Evolutionary conservation across 208 protist species (phyloP), one percentile per base, ranked within the genome.

Genomic region (Endotrypanum monterogeii): DNA sequence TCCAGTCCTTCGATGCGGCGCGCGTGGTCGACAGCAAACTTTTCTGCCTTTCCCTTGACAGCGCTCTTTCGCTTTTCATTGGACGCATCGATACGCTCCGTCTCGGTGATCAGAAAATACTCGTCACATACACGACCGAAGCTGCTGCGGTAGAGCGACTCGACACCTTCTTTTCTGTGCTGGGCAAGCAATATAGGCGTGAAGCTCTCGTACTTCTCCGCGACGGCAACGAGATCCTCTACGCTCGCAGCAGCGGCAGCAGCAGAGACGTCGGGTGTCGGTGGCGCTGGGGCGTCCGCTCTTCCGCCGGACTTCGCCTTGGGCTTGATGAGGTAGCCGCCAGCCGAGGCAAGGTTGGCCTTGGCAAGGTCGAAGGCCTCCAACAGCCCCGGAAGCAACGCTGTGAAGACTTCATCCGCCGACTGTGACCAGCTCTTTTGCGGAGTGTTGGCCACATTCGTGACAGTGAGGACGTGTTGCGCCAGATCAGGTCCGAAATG

Each of bases 41-140:
- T 97, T 37, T 98, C 96, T 39, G 97, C 73, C 73, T 99, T 99
- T 16, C 89, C 93, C 60, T 93, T 62, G 14, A 87, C 94, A 18
- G 79, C 78, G 3, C 73, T 89, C 50, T 95, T 89, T 50, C 96
- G 80, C 78, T 93, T 89, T 35, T 85, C 75, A 67, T 94, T 96
- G 72, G 95, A 90, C 35, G 89, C 80, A 5, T 93, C 88, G 73
- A 97, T 93, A n/a, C 86, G 83, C 67, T 97, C 87, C 11, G 79
- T 83, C 80, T 99, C 97, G 1, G 93, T 93, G 52, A 90, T 71
- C 14, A 96, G 92, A 73, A 99, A 99, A 79, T 93, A 99, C 37
- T 88, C 84, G 72, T 99, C 98, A 12, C 97, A 96, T 18, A 96
- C 94, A 23, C 73, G 76, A 58, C 98, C 92, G 78, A 99, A 99